Conservation (phyloP, 2,329 filamentous ascomycete genomes). For the Fusarium incarnatum region DNA sequence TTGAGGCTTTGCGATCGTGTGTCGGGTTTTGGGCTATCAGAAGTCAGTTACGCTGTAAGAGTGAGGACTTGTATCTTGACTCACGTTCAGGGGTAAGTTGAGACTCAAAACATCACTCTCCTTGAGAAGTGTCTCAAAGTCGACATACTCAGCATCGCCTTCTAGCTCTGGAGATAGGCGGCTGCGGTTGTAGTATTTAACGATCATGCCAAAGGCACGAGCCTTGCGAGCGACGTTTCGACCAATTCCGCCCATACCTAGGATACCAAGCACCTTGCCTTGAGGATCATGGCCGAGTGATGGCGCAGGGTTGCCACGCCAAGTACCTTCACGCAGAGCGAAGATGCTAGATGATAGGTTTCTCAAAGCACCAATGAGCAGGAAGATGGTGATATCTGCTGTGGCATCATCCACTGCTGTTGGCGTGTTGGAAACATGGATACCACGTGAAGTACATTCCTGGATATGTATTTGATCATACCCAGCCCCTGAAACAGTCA, state of each 20-base stretch:
- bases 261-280: slow-evolving; percentile 81
- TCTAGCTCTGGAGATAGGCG: slow-evolving; percentile 67
- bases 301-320: slow-evolving; percentile 69
- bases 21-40: slow-evolving; percentile 69
- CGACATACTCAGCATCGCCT: slow-evolving; percentile 73
- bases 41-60: not conserved
- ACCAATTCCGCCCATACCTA: slow-evolving; percentile 90
- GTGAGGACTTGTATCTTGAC: slow-evolving; percentile 47
- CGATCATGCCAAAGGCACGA: slow-evolving; percentile 78
- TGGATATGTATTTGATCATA: slow-evolving; percentile 85
- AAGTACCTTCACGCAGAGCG: slow-evolving; percentile 73
- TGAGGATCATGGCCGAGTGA: slow-evolving; percentile 80
- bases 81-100: slow-evolving; percentile 84
- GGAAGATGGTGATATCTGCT: slow-evolving; percentile 82
- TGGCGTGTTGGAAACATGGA: slow-evolving; percentile 85
- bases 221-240: slow-evolving; percentile 80
- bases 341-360: slow-evolving; percentile 76
- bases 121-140: slow-evolving; percentile 77
- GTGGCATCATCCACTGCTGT: slow-evolving; percentile 85
- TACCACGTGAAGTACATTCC: slow-evolving; percentile 73
- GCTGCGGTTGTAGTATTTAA: slow-evolving; percentile 80
- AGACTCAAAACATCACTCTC: slow-evolving; percentile 82
- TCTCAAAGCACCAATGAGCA: slow-evolving; percentile 82
- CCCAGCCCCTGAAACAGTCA: slow-evolving; percentile 71
- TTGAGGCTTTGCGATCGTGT: slow-evolving; percentile 78